Evolutionary conservation across 331 rosid species (phyloP), one percentile per base, ranked within the genome.

Genomic region (Prunus yedoensis): DNA sequence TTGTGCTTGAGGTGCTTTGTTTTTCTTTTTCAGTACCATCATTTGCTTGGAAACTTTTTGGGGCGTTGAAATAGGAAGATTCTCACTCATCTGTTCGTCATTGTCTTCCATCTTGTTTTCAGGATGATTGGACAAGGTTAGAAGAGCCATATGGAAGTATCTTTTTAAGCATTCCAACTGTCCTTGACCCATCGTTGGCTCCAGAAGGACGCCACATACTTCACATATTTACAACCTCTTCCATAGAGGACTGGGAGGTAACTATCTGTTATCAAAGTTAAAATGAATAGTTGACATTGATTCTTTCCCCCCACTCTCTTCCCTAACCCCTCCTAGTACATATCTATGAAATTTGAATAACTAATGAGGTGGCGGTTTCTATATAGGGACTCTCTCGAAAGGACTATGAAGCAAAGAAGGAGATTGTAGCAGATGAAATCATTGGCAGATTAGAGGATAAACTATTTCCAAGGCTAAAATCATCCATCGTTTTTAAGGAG

Each of bases 191-290:
- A 46, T 89, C 99, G 10, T 80, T 92, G 85, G 97, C 97, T 77
- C 99, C 99, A 28, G 85, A 85, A 74, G 97, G 97, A 35, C 87
- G 63, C 45, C 97, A 92, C 70, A 92, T 94, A 83, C 97, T 94
- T 85, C 99, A 94, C 82, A 87, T 94, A 54, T 94, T 94, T 85
- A 92, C 99, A 18, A 92, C 97, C 62, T 90, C 99, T 83, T 89
- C 97, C 68, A 86, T 94, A 38, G 94, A 88, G 52, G 97, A 92
- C 81, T 94, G 99, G 97, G 81, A 89, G 96, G 97, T 90, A 83
- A 27, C 66, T 41, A 20, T 49, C 8, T 75, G 69, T 57, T 23
- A 67, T 74, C 59, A 70, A 66, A 74, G 76, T 69, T 68, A 62
- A 64, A 51, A 51, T 68, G 51, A 73, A 81, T 66, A 52, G 18